Evolutionary conservation across 1,284 basidiomycete genomes (phyloP).

Genomic region (Leccinum huronense): DNA sequence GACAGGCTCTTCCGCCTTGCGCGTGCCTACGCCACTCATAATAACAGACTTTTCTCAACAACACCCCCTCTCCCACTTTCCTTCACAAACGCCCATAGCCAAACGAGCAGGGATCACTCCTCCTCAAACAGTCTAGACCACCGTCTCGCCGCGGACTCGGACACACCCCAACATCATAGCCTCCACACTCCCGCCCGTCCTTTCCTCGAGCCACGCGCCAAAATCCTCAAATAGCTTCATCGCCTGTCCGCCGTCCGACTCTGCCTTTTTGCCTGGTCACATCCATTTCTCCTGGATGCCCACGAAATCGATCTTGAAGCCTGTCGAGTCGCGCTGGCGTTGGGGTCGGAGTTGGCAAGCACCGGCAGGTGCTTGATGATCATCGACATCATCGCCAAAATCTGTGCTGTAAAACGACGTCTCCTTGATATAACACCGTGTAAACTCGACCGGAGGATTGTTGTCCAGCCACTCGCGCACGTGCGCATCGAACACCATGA

Average conservation of each 20-base stretch:
- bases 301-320: slow-evolving; percentile 59
- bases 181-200: slow-evolving; percentile 61
- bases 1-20: too few species aligned
- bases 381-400: slow-evolving; percentile 55
- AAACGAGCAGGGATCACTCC: not conserved
- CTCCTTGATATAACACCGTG: slow-evolving; percentile 91
- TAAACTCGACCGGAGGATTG: slow-evolving; percentile 67
- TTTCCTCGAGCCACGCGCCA: slow-evolving; percentile 63
- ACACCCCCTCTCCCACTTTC: too few species aligned
- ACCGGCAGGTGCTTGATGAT: slow-evolving; percentile 54
- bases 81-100: too few species aligned
- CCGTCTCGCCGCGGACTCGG: slow-evolving; percentile 46
- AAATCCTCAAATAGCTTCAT: slow-evolving; percentile 67
- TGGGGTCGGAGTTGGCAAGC: not conserved
- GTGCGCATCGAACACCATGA: slow-evolving; percentile 90
- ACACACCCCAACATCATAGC: slow-evolving; percentile 66
- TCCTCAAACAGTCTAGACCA: slow-evolving; percentile 28
- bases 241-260: slow-evolving; percentile 51
- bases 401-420: slow-evolving; percentile 79
- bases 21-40: too few species aligned
- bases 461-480: slow-evolving; percentile 86
- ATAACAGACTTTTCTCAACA: too few species aligned
- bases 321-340: not conserved
- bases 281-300: slow-evolving; percentile 74
- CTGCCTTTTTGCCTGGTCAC: slow-evolving; percentile 72